Base-by-base conservation (phyloP, 2,329 filamentous ascomycete species). In the Elsinoe batatas region DNA sequence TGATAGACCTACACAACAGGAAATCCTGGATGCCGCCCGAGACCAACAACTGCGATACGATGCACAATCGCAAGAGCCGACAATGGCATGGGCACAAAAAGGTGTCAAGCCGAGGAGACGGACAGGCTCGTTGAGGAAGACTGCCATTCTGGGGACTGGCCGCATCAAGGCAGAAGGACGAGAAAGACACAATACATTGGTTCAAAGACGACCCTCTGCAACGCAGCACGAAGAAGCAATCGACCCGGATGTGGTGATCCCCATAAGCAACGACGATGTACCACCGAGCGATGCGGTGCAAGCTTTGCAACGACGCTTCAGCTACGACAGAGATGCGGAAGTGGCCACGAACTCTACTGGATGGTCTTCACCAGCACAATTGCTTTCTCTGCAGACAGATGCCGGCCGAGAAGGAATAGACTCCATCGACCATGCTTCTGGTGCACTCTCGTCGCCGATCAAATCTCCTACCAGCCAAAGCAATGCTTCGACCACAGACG, bases 51-150 rank as follows among this genome's bases (percentile, higher is more conserved):
- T 22, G 36, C 65, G 69, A 54, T 65, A 66, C 53, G 67, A 71
- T 56, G 5, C 59, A 35, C 46, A 72, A 72, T 64, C 76, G 69
- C 67, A 77, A 70, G 73, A 77, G 62, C 69, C 79, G 70, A 70
- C 71, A 26, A 71, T 68, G 36, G 74, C 73, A 22, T 66, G 77
- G 51, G 33, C 50, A 13, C 56, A 58, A 26, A 57, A 63, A 56
- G 74, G 77, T 57, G 78, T 67, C 56, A 75, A 76, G 67, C 81
- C 81, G 46, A 77, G 89, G 56, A 83, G 84, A 63, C 81, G 91
- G 58, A 87, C 87, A 67, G 90, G 89, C 3, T 95, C 91, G 10
- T 75, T 96, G 67, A 81, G 91, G 58, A 95, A 95, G 71, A 88
- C 88, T 10, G 90, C 89, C 22, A 75, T 95, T 49, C 76, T 95